Evolutionary conservation across 1,139 yeast genomes (phyloP).

Genomic region (Saccharomyces uvarum): DNA sequence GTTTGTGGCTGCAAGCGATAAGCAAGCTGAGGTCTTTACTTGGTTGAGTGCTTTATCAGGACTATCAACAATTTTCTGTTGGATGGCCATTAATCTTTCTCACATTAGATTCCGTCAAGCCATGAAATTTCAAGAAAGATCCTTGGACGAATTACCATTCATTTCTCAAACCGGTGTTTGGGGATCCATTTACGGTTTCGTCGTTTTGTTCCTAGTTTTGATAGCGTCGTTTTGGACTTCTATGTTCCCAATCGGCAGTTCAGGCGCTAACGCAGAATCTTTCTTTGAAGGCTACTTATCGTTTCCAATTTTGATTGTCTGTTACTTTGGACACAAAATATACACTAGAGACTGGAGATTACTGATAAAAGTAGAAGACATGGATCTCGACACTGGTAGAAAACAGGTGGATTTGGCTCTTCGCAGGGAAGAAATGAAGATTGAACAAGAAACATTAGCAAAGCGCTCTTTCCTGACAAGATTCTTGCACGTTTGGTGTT

Average conservation of each 20-base stretch:
- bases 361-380: constrained; percentile 42
- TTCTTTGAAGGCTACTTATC: constrained; percentile 61
- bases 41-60: constrained; percentile 66
- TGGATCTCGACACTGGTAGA: constrained; percentile 67
- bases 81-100: constrained; percentile 56
- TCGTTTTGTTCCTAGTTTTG: constrained; percentile 43
- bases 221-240: constrained; percentile 66
- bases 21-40: constrained; percentile 49
- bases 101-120: constrained; percentile 61
- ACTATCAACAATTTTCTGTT: constrained; percentile 57
- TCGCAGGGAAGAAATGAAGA: constrained; percentile 56
- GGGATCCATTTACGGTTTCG: constrained; percentile 47
- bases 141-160: constrained; percentile 46
- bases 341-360: constrained; percentile 49
- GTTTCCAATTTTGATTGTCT: constrained; percentile 50
- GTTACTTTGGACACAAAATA: constrained; percentile 50
- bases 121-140: constrained; percentile 44
- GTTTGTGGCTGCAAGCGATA: constrained; percentile 54
- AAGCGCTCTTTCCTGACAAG: constrained; percentile 48
- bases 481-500: constrained; percentile 50
- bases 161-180: constrained; percentile 47
- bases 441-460: constrained; percentile 47
- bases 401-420: constrained; percentile 58
- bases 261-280: constrained; percentile 45
- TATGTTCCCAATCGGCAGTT: constrained; percentile 51